Base-by-base conservation (phyloP, 2,329 filamentous ascomycete genomes). In the Alternaria ethzedia region DNA sequence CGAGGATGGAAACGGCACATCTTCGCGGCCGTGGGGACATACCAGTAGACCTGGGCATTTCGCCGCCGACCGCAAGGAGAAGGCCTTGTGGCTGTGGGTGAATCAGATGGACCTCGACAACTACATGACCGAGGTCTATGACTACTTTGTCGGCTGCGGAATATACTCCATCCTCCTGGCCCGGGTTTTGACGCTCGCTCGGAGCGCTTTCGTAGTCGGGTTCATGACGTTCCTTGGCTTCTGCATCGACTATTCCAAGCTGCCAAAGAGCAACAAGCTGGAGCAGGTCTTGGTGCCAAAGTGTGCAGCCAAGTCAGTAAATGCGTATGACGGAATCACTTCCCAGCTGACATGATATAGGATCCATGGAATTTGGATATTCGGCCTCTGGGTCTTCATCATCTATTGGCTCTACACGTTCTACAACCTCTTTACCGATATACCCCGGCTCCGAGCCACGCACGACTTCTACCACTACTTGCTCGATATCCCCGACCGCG, bases 61-160 rank as follows among this genome's bases (percentile, higher is more conserved):
- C 23, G 71, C 72, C 12, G 69, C 85, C 26, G 86, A 88, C 71
- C 87, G 89, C 1, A 89, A 89, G 78, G 91, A 95, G 75, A 91
- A 90, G 78, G 94, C 94, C 4, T 88, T 97, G 83, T 97, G 93
- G 90, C 88, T 92, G 80, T 97, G 94, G 92, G 92, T 92, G 58
- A 97, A 97, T 74, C 92, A 96, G 61, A 89, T 92, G 41, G 96
- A 97, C 75, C 84, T 97, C 57, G 94, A 97, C 79, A 90, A 89
- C 72, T 97, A 97, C 77, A 89, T 97, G 75, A 87, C 88, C 59
- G 91, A 91, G 66, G 92, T 97, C 4, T 97, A 97, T 77, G 86
- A 91, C 68, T 97, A 97, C 80, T 97, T 92, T 74, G 84, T 91
- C 55, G 91, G 91, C 2, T 91, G 93, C 67, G 94, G 94, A 0